phyloP scores from a whole-genome alignment of 2,329 filamentous ascomycete species.

The Triangularia setosa region DNA sequence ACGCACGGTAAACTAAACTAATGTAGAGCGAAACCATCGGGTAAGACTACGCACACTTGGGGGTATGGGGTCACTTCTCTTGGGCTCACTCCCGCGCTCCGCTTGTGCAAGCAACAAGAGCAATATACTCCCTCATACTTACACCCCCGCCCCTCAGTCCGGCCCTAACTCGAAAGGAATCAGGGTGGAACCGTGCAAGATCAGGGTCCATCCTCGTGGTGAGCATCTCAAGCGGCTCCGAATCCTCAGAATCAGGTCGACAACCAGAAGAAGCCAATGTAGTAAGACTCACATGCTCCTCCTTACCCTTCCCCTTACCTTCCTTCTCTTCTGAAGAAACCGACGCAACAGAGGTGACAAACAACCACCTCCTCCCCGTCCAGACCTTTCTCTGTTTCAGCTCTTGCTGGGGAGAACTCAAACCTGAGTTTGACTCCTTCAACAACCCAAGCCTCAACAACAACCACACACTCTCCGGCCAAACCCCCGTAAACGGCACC shows the following conservation, averaged over 20 bases:
- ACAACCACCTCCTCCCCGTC: neutral
- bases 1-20: too few species aligned
- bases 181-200: neutral
- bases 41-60: neutral
- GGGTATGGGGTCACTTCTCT: neutral
- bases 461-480: neutral
- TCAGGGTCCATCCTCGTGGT: neutral
- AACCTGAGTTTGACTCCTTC: neutral
- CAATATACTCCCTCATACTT: neutral
- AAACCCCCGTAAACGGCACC: neutral
- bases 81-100: neutral
- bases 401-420: too few species aligned
- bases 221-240: neutral
- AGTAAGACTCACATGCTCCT: neutral
- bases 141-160: neutral
- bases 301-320: neutral
- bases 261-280: neutral
- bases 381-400: neutral
- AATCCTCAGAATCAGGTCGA: neutral
- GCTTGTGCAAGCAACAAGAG: neutral
- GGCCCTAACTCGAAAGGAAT: neutral
- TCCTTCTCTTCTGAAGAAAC: neutral
- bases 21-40: neutral
- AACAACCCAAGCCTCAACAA: neutral
- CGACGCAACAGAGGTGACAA: neutral